Evolutionary conservation across 2,329 filamentous ascomycete genomes (phyloP).

Genomic region (Ophiostoma novo-ulmi): DNA sequence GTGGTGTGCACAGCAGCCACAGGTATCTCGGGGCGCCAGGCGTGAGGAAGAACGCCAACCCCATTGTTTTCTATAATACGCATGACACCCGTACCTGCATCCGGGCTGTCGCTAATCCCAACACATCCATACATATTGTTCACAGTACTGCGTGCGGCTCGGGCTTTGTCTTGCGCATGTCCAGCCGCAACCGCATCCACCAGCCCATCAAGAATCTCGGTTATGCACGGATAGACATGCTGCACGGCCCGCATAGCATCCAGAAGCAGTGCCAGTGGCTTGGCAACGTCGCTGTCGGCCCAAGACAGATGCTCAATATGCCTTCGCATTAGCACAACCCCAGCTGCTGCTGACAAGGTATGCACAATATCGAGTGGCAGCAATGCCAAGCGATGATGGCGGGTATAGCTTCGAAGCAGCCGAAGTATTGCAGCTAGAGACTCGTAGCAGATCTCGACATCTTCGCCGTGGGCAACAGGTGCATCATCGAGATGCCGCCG

Average conservation of each 20-base stretch:
- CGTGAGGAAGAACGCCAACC: neutral
- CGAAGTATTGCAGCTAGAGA: conserved; percentile 44
- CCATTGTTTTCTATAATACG: neutral
- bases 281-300: conserved; percentile 44
- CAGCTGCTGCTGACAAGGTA: conserved; percentile 45
- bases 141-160: neutral
- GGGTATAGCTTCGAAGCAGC: conserved; percentile 42
- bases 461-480: conserved; percentile 39
- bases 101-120: neutral
- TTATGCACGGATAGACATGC: conserved; percentile 45
- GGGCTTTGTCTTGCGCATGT: neutral
- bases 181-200: conserved; percentile 32
- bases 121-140: neutral
- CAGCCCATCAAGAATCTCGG: conserved; percentile 29
- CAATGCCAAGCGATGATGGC: conserved; percentile 41
- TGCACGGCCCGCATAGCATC: conserved; percentile 50
- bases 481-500: conserved; percentile 40
- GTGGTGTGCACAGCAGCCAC: neutral
- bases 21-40: neutral
- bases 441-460: conserved; percentile 47
- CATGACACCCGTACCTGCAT: neutral
- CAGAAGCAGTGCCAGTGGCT: conserved; percentile 31
- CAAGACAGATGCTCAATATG: conserved; percentile 39
- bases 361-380: conserved; percentile 47
- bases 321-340: conserved; percentile 44